Conservation (phyloP, 257 asterid genomes). For the Salvia splendens region DNA sequence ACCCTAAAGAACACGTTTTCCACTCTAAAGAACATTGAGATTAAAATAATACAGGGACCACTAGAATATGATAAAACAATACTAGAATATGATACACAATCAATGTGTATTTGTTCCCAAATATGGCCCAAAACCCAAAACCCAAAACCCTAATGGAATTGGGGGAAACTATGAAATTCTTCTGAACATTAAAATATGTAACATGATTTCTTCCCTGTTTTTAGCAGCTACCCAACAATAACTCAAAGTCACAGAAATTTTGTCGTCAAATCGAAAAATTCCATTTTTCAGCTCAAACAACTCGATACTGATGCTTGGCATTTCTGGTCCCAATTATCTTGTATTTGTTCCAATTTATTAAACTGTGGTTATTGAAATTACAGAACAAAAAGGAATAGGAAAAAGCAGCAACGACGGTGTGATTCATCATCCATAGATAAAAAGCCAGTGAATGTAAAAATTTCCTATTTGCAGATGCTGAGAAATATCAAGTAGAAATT, state of each 20-base stretch:
- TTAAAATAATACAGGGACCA: neutral
- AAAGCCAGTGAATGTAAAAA: neutral
- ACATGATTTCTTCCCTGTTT: neutral
- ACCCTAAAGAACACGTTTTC: conserved; percentile 4
- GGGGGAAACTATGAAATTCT: neutral
- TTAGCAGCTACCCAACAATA: conserved; percentile 2
- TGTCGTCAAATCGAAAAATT: neutral
- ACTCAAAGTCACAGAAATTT: neutral
- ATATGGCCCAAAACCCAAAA: conserved; percentile 1
- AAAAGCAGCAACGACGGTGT: neutral
- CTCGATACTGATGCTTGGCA: neutral
- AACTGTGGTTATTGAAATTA: conserved; percentile 3
- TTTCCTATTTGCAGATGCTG: neutral
- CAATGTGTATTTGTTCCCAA: neutral
- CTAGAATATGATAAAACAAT: neutral
- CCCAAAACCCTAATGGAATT: neutral
- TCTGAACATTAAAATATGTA: neutral
- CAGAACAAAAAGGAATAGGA: neutral
- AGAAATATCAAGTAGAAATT: neutral
- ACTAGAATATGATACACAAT: too few species aligned
- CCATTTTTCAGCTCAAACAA: neutral
- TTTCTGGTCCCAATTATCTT: neutral
- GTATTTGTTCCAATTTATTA: neutral
- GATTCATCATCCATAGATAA: neutral
- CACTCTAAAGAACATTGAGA: conserved; percentile 4